Evolutionary conservation across 805 yeast species (phyloP).

Genomic region (Myxozyma lipomycoides): DNA sequence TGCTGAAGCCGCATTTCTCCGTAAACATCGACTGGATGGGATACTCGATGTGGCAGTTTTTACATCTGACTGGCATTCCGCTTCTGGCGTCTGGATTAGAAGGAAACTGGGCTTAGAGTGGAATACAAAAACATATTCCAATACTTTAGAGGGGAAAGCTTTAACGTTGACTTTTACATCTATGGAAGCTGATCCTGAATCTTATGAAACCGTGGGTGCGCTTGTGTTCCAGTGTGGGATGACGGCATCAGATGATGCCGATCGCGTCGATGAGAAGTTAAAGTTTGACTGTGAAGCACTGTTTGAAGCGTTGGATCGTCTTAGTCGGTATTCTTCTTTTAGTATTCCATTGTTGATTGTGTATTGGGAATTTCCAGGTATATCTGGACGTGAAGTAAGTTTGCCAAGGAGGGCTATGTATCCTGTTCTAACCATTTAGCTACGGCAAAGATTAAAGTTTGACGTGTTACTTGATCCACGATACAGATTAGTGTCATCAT

Average conservation of each 20-base stretch:
- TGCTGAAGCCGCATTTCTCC: conserved; percentile 34
- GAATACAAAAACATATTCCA: conserved; percentile 37
- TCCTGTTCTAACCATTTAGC: too few species aligned
- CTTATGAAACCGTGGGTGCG: conserved; percentile 43
- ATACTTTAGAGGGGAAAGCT: conserved; percentile 33
- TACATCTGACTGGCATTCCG: conserved; percentile 47
- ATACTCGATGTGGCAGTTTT: conserved; percentile 42
- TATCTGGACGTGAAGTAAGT: conserved; percentile 17
- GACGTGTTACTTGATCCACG: conserved; percentile 4
- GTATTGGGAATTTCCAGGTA: conserved; percentile 38
- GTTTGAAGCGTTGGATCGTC: conserved; percentile 38
- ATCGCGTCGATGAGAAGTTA: conserved; percentile 36
- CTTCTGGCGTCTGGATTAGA: conserved; percentile 50
- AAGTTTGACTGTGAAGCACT: conserved; percentile 40
- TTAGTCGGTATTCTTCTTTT: conserved; percentile 40
- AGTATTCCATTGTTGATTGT: conserved; percentile 43
- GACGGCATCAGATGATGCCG: conserved; percentile 28
- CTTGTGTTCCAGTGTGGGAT: conserved; percentile 54
- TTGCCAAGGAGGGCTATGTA: background rate
- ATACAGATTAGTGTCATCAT: conserved; percentile 6
- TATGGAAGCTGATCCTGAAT: conserved; percentile 43
- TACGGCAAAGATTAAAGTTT: conserved; percentile 6
- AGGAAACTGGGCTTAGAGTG: conserved; percentile 43
- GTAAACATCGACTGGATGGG: conserved; percentile 30
- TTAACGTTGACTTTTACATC: conserved; percentile 41